Evolutionary conservation across 805 yeast genomes (phyloP), one percentile per base, ranked within the genome.

Genomic region (Schwanniomyces sp.): DNA sequence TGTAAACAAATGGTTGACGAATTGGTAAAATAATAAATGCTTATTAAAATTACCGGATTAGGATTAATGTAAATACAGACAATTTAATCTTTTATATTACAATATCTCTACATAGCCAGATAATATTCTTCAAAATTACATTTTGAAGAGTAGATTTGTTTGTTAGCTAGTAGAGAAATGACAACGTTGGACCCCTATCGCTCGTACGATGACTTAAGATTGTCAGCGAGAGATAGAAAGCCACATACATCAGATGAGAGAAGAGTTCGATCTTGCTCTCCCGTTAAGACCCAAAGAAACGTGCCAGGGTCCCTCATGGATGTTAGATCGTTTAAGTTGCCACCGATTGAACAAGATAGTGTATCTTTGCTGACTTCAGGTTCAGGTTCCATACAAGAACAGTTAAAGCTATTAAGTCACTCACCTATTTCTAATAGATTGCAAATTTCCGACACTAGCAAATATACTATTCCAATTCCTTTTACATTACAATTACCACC

Each of bases 401-500:
- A 64, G 44, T 50, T 69, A 34, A 56, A 53, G 36, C 48, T 48
- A 41, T 55, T 72, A 21, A 63, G 75, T 6, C 57, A 61, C 8
- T 67, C 74, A 7, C 75, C 76, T 1, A 45, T 67, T 1, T 64
- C 75, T 2, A 67, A 61, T 27, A 63, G 63, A 30, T 57, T 74
- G 25, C 78, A 73, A 53, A 63, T 73, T 27, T 45, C 52, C n/a
- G 58, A 55, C 6, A 40, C 52, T 12, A 57, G 53, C 40, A 58
- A 63, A 40, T 64, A 72, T 47, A 66, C 64, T 6, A 72, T 72
- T 34, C 78, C 78, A 1, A 69, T 74, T 34, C 78, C 78, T 3
- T 72, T 73, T 52, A 65, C 72, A 5, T 53, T 74, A 36, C 61
- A 62, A 29, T 52, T 73, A 40, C 78, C 78, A 1, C 78, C 78